Base-by-base conservation (phyloP, 768 basidiomycete species). In the Pulveroboletus sp. region DNA sequence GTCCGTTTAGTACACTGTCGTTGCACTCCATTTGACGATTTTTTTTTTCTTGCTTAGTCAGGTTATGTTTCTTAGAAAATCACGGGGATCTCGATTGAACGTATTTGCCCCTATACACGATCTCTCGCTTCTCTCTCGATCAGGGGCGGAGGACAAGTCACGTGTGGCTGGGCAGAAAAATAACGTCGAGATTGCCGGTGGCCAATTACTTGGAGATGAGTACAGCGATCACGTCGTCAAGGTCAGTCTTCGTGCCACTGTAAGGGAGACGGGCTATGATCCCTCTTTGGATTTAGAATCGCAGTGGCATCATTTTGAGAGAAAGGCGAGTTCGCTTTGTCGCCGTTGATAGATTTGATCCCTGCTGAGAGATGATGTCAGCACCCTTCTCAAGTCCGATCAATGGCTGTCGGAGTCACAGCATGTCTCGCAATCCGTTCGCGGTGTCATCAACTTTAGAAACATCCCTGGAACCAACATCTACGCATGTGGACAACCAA, bases 401-500 rank as follows among this genome's bases (percentile, higher is more conserved):
- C 87, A 88, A 66, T 97, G 93, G 93, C 69, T 84, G 10, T 78
- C 79, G 21, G 82, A 89, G 64, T 86, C 84, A 38, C 73, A 82
- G 50, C 76, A 75, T 41, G 81, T 86, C 37, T 75, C 79, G 42
- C 68, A 81, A 40, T 83, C 79, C 35, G 80, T 98, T 43, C 85
- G 91, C 3, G 96, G 96, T n/a, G 93, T 90, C 2, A 88, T 90
- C 69, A 96, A 96, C 61, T 97, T 96, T 75, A 81, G 96, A 46
- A 85, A 85, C 49, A 80, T 96, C 35, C 82, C 85, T 0, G 77
- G 76, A 6, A 86, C 86, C 18, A 82, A 84, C 39, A 86, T 97
- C 30, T 99, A 91, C 56, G 93, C 93, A 0, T 81, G 96, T 27
- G 93, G 93, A 0, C 96, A 98, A 65, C 96, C 96, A 2, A 92